Percentiles rank a stretch among this genome's conserved stretches.
Evolutionary conservation across 306 rosid genomes (phyloP).

Genomic region (Lithocarpus polystachyus): DNA sequence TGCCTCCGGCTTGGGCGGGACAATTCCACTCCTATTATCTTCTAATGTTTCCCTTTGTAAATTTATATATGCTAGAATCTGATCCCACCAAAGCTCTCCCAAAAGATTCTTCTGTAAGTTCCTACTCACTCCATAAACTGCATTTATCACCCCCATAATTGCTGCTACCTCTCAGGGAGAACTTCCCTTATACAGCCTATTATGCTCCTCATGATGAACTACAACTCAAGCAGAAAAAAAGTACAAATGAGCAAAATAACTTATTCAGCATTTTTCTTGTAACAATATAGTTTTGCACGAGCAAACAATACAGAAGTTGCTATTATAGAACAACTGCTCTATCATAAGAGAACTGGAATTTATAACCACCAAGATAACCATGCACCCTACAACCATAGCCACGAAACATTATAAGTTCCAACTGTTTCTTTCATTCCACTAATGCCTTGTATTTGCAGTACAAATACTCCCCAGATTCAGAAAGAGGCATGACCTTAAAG

Average conservation of each 20-base stretch:
- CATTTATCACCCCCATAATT: constrained; percentile 21
- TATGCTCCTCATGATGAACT: constrained; percentile 29
- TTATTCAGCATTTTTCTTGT: constrained; percentile 1
- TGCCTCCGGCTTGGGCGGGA: constrained; percentile 11
- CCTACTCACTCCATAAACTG: constrained; percentile 14
- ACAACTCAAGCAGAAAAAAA: constrained; percentile 23
- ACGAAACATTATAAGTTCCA: background rate
- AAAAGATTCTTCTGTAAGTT: constrained; percentile 20
- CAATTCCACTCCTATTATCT: constrained; percentile 9
- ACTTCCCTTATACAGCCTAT: constrained; percentile 14
- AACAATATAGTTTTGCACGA: background rate
- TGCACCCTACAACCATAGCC: background rate
- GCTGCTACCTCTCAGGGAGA: constrained; percentile 25
- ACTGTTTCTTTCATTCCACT: background rate
- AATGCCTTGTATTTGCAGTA: background rate
- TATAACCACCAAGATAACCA: background rate
- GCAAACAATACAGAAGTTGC: background rate
- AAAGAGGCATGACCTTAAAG: background rate
- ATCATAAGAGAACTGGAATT: background rate
- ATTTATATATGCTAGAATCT: constrained; percentile 27
- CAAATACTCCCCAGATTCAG: background rate
- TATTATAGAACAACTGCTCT: background rate
- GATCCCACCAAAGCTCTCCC: constrained; percentile 12
- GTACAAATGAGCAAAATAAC: constrained; percentile 1
- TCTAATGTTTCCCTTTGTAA: constrained; percentile 21